Base-by-base conservation (phyloP, 768 basidiomycete genomes). In the Infundibulicybe gibba region DNA sequence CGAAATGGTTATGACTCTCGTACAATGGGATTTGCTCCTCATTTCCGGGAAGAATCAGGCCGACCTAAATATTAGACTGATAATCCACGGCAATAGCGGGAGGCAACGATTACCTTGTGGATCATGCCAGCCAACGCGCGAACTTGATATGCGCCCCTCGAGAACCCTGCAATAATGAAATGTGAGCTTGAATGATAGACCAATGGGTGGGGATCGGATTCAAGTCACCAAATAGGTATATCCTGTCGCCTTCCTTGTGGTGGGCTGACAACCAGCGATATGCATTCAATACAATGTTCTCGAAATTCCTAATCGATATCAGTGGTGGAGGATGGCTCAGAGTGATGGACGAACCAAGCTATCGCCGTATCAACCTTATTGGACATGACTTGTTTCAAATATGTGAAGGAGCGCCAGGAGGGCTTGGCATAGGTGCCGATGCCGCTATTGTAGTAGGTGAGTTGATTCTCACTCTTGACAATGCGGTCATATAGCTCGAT, bases 91-190 rank as follows among this genome's bases (percentile, higher is more conserved):
- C 3, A 25, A 25, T 25, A 25, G 8, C 25, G 8, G 8, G 25
- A 25, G 25, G 4, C 25, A 3, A 8, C 25, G 25, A 25, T 25
- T 25, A 68, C 74, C 47, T 47, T 60, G 20, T 63, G 49, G 16
- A 73, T 70, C 72, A 74, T 74, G n/a, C 58, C 72, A 2, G 74
- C 70, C 34, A 74, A 37, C 2, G 58, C 65, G 30, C 74, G 62
- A 3, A 64, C 70, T 51, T 73, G 72, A 49, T 73, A 75, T n/a
- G 70, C 74, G 6, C n/a, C 72, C 71, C 72, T 68, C 0, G 74
- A 74, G 53, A 69, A 75, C 2, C 74, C 74, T 74, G 39, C 32
- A 41, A 37, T 14, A 13, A 39, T 8, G 31, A 21, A 6, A 40
- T 6, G 31, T 5, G 32, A n/a, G n/a, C 10, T 34, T 13, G 15